Percentiles rank a stretch among this genome's conserved stretches.
phyloP scores from a whole-genome alignment of 257 asterid species.

The Fraxinus excelsior region DNA sequence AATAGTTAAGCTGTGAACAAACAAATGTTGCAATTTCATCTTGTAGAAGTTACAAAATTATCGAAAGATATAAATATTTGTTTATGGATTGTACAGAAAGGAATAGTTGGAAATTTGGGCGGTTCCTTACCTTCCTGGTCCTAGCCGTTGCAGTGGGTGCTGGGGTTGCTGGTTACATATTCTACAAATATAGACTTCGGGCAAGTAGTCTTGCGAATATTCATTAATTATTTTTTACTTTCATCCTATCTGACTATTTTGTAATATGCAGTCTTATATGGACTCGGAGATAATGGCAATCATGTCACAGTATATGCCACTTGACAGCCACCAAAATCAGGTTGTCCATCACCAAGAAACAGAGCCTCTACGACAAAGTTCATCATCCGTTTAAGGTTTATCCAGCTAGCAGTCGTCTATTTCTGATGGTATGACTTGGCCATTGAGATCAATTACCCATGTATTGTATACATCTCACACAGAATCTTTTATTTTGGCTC shows the following conservation, averaged over 20 bases:
- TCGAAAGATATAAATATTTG: not conserved
- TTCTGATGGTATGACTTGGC: not conserved
- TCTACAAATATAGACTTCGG: conserved; percentile 94
- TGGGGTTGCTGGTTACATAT: conserved; percentile 67
- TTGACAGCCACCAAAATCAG: conserved; percentile 70
- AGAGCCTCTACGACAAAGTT: conserved; percentile 50
- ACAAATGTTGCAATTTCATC: not conserved
- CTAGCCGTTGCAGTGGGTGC: conserved; percentile 56
- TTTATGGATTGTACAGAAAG: conserved; percentile 56
- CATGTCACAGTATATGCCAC: conserved; percentile 98
- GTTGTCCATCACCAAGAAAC: conserved; percentile 59
- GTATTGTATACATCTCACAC: not conserved
- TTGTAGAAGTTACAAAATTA: not conserved
- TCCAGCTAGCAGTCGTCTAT: not conserved
- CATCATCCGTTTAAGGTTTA: conserved; percentile 43
- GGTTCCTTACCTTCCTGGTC: conserved; percentile 50
- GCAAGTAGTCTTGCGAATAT: conserved; percentile 39
- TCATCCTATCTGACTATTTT: not conserved
- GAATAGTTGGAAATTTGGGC: conserved; percentile 53
- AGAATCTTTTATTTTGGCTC: not conserved
- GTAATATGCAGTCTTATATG: conserved; percentile 76
- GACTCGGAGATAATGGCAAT: conserved; percentile 98
- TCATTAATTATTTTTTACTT: not conserved
- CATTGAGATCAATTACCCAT: not conserved
- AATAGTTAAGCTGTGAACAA: not conserved